Evolutionary conservation across 2,329 filamentous ascomycete species (phyloP), one percentile per base, ranked within the genome.

Genomic region (Cercospora citrullina): DNA sequence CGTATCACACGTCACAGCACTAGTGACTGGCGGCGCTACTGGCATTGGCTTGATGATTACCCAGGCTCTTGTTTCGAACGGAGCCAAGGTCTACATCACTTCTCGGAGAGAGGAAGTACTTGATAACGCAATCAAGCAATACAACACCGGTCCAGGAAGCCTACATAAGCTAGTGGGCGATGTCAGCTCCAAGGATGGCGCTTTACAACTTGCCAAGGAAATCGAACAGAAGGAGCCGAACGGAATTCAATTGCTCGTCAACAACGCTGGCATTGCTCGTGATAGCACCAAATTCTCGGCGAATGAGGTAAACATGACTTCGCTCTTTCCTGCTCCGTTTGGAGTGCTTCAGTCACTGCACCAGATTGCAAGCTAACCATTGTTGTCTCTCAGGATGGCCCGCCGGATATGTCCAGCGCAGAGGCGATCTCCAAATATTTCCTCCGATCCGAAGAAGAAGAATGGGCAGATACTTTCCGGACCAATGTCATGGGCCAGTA

Each of bases 221-320:
- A 71, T 84, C 10, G 73, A 75, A 60, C 68, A 78, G 66, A 82
- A 83, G 67, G 85, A 87, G 72, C 77, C 60, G 1, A 81, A 83
- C 7, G 85, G 85, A 4, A 83, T 87, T 31, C 84, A 87, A 65
- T 74, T 87, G 57, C 79, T 86, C 6, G 83, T 86, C 21, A 86
- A 86, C 74, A 86, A 85, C 64, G 84, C 84, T 8, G 84, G 85
- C 1, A 81, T 86, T 64, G 84, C 85, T 14, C 78, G 80, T 33
- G 86, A 87, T 53, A 79, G 80, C 61, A 87, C 84, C 1, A 82
- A 82, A 62, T 85, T 82, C 72, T 83, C 61, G 4, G 28, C 61
- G 28, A 64, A 64, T 6, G 42, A 23, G 42, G 53, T 55, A 8
- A 55, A 23, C 16, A 18, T 51, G 31, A 8, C 10, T 21, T 21